A percentile compares a stretch with the other conserved stretches of the same genome.
phyloP scores from a whole-genome alignment of 257 asterid genomes.

The Ajuga chamaepitys region DNA sequence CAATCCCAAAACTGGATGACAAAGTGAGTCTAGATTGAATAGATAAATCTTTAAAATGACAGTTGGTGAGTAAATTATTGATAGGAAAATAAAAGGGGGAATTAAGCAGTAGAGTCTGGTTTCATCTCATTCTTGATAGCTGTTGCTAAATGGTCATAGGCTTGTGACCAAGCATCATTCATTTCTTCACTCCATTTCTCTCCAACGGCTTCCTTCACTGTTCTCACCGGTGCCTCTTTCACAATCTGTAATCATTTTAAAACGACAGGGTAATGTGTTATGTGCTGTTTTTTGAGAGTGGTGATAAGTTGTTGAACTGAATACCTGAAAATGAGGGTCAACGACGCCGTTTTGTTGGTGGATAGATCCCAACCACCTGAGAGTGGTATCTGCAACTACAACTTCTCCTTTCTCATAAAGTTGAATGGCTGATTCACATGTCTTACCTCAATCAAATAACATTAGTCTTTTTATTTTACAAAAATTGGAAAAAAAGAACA shows the following conservation, averaged over 20 bases:
- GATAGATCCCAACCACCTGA: slow-evolving; percentile 52
- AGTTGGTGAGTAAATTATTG: no score
- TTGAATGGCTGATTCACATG: slow-evolving; percentile 56
- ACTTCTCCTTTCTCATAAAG: slow-evolving; percentile 60
- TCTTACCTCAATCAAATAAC: slow-evolving; percentile 16
- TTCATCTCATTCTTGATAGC: slow-evolving; percentile 51
- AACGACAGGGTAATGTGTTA: no score
- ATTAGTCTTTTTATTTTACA: no score
- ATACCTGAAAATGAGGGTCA: slow-evolving; percentile 54
- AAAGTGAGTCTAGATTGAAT: no score
- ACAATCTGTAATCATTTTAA: slow-evolving; percentile 28
- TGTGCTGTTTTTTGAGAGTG: no score
- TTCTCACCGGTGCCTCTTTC: slow-evolving; percentile 53
- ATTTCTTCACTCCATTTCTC: slow-evolving; percentile 51
- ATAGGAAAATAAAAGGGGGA: not conserved
- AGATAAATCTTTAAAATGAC: no score
- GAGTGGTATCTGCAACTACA: slow-evolving; percentile 43
- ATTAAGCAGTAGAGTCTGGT: slow-evolving; percentile 13
- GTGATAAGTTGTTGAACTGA: not conserved
- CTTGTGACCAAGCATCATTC: slow-evolving; percentile 47
- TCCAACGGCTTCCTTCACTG: slow-evolving; percentile 47
- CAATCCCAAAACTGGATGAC: no score
- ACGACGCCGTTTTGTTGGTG: slow-evolving; percentile 50
- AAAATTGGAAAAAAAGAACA: no score
- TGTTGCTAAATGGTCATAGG: slow-evolving; percentile 52